Evolutionary conservation across 164 flowering plant species (phyloP), one percentile per base, ranked within the genome.

Genomic region (Dillenia suffruticosa): DNA sequence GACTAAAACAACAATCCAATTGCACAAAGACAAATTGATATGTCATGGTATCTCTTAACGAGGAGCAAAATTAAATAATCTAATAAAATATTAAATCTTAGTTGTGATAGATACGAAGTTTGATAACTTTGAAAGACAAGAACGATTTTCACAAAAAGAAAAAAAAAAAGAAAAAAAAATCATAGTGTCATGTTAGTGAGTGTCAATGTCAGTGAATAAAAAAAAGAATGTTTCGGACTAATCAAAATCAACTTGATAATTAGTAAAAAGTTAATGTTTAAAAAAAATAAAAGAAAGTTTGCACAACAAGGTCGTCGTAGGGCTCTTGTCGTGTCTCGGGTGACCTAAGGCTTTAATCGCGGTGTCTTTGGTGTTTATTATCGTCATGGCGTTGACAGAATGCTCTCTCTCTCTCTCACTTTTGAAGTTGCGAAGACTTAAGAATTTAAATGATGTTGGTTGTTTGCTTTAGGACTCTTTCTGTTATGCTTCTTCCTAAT

Each of bases 261-360:
- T 26, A 26, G 40, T 26, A 32, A 32, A 32, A 32, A 62, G 59
- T 66, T 72, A 70, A 40, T 49, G 26, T 15, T 58, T 43, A 16
- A 15, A 26, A 66, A 22, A 15, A 11, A 63, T n/a, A 61, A 68
- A 11, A 40, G 54, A 67, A 77, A 77, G 63, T 72, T 26, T 44
- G 60, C 19, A 10, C 26, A 10, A n/a, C 40, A 61, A 46, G 65
- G 77, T 74, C 81, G 75, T 76, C 77, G 65, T 56, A 57, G 58
- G 70, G 78, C 66, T 63, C 58, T 78, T 81, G 85, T 78, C 81
- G 56, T 19, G 57, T 61, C 63, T 22, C 44, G 66, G 67, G 57
- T 57, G 60, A 66, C 72, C 62, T 43, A 44, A 58, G 58, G 61
- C 76, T 64, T 68, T 62, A 68, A 72, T 81, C 78, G 74, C 72